These are phyloP conservation scores for Hypoxylon sp. DNA, from an alignment of 2,329 filamentous ascomycete genomes.

Conservation along the genomic window DNA sequence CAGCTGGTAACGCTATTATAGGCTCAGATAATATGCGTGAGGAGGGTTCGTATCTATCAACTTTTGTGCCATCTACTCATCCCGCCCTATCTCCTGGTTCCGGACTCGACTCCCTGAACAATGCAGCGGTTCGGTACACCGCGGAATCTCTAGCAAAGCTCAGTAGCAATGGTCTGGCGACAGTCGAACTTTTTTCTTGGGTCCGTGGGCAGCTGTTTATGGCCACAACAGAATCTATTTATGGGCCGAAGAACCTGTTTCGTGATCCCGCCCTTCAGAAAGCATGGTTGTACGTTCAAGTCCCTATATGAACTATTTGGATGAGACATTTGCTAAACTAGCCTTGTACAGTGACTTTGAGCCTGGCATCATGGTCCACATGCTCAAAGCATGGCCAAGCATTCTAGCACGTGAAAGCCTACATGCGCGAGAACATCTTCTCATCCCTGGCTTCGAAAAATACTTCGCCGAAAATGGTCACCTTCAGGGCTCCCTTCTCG, in stretches of 20 bases:
- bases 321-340: too few species aligned
- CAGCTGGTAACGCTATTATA: constrained; percentile 29
- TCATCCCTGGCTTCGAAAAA: constrained; percentile 17
- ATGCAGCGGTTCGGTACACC: constrained; percentile 10
- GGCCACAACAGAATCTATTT: constrained; percentile 40
- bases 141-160: constrained; percentile 21
- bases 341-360: too few species aligned
- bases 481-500: constrained; percentile 22
- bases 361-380: too few species aligned
- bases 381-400: too few species aligned
- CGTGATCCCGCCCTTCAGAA: constrained; percentile 28
- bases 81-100: constrained; percentile 33
- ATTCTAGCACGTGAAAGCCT: too few species aligned
- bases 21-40: constrained; percentile 22
- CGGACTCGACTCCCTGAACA: constrained; percentile 34
- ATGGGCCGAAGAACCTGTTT: constrained; percentile 41
- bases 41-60: constrained; percentile 17
- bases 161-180: background rate
- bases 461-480: constrained; percentile 27
- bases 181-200: constrained; percentile 31
- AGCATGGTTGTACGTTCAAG: constrained; percentile 37
- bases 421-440: background rate
- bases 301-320: too few species aligned
- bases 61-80: constrained; percentile 12
- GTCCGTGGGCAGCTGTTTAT: constrained; percentile 28